These are phyloP conservation scores for Xylariaceae sp. DNA, from an alignment of 2,329 filamentous ascomycete genomes.

Conservation along the genomic window DNA sequence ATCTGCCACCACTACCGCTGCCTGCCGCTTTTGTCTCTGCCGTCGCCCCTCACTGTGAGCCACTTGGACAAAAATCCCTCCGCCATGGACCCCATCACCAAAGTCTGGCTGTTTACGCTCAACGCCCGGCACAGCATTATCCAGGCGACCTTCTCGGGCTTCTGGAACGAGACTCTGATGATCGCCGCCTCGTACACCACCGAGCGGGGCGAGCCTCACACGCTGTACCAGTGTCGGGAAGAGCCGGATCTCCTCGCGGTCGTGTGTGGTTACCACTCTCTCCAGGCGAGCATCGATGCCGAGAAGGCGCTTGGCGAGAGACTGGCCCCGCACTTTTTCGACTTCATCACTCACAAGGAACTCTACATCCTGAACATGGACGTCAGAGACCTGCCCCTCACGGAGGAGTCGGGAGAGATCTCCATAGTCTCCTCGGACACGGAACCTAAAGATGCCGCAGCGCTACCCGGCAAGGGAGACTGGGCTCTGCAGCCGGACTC, in stretches of 20 bases:
- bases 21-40: too few species aligned
- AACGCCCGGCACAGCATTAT: slow-evolving; percentile 12
- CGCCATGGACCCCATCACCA: slow-evolving; percentile 8
- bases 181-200: slow-evolving; percentile 2
- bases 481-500: slow-evolving; percentile 3
- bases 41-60: too few species aligned
- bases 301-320: not conserved
- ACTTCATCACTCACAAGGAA: slow-evolving; percentile 6
- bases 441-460: not conserved
- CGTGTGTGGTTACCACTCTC: slow-evolving; percentile 6
- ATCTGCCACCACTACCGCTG: not conserved
- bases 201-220: slow-evolving; percentile 2
- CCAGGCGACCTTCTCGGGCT: slow-evolving; percentile 9
- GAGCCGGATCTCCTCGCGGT: slow-evolving; percentile 10
- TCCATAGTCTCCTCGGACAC: slow-evolving; percentile 8
- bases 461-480: slow-evolving; percentile 9
- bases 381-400: slow-evolving; percentile 2
- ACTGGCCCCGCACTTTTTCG: not conserved
- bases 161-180: slow-evolving; percentile 2
- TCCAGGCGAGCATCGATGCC: not conserved
- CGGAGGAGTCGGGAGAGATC: slow-evolving; percentile 2
- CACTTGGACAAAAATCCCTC: too few species aligned
- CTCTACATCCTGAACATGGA: slow-evolving; percentile 5
- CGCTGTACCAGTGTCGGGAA: slow-evolving; percentile 11
- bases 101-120: slow-evolving; percentile 11